Base-by-base conservation (phyloP, 1,284 basidiomycete species). In the Papiliotrema fonsecae region DNA sequence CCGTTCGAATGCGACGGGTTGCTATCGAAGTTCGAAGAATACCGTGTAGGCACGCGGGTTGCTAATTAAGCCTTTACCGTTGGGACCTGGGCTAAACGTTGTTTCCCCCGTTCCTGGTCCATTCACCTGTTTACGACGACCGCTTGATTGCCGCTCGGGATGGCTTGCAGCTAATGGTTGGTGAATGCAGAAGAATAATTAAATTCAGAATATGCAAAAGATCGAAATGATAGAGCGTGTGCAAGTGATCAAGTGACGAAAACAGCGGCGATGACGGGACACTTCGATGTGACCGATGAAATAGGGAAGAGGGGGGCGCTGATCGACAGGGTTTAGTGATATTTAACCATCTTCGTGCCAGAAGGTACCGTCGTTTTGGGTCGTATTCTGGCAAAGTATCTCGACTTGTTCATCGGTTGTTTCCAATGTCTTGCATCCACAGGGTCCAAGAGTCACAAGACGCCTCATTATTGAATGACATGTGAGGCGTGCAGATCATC, bases 51-150 rank as follows among this genome's bases (percentile, higher is more conserved):
- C 11, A 34, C 11, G 11, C 11, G 11, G 11, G 31, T 38, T 38
- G 10, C 18, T 10, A 18, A 18, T 42, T 42, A 42, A 24, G 18
- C 25, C 16, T 16, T 16, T 22, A 18, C 18, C 19, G 19, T 9
- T 26, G 14, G 41, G 41, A 25, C 41, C 41, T 42, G 41, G 41
- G 26, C 41, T 42, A 42, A 42, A 42, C 41, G 21, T 42, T 42
- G 11, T 28, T 11, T 11, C 34, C 16, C 6, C 30, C 34, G 34
- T 35, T 35, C 34, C 34, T 35, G 34, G 5, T 19, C 34, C 16
- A 35, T 6, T 35, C 16, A 35, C 5, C 14, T 19, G 6, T 35
- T 19, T 5, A 14, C 16, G 16, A 5, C 30, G 6, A 19, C 34
- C 19, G 6, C 6, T 35, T 16, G 34, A 6, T 19, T 35, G 16